These are phyloP conservation scores for Paramecium biaurelia DNA, from an alignment of 73 alveolate genomes.

Conservation along the genomic window DNA sequence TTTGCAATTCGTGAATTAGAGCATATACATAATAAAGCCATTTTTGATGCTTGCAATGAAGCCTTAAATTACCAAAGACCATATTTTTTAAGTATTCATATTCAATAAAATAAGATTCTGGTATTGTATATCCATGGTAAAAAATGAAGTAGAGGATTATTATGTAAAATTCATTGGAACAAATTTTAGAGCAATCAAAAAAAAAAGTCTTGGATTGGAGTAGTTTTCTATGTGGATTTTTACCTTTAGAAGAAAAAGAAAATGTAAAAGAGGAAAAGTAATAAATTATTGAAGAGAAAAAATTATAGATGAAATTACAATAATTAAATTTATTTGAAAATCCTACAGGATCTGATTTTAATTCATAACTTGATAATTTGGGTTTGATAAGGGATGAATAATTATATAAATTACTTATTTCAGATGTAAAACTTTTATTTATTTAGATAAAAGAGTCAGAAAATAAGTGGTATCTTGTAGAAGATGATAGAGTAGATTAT, in stretches of 20 bases:
- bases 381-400: conserved; percentile 52
- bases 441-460: conserved; percentile 57
- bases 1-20: conserved; percentile 49
- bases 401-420: conserved; percentile 45
- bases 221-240: conserved; percentile 38
- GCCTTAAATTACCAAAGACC: conserved; percentile 74
- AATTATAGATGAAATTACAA: not conserved
- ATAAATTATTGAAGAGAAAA: conserved; percentile 16
- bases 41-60: conserved; percentile 82
- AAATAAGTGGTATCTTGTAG: conserved; percentile 43
- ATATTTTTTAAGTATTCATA: conserved; percentile 29
- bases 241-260: conserved; percentile 35
- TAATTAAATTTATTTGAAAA: not conserved
- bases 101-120: not conserved
- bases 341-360: not conserved
- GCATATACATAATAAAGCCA: conserved; percentile 78
- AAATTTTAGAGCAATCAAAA: not conserved
- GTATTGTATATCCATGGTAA: conserved; percentile 58
- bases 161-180: not conserved
- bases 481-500: conserved; percentile 57
- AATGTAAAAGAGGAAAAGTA: not conserved
- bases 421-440: conserved; percentile 7
- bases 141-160: not conserved
- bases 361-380: conserved; percentile 13
- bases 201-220: conserved; percentile 53